Percentiles rank a stretch among this genome's conserved stretches.
Conservation (phyloP, 331 rosid species). For the Spiraea crenata region DNA sequence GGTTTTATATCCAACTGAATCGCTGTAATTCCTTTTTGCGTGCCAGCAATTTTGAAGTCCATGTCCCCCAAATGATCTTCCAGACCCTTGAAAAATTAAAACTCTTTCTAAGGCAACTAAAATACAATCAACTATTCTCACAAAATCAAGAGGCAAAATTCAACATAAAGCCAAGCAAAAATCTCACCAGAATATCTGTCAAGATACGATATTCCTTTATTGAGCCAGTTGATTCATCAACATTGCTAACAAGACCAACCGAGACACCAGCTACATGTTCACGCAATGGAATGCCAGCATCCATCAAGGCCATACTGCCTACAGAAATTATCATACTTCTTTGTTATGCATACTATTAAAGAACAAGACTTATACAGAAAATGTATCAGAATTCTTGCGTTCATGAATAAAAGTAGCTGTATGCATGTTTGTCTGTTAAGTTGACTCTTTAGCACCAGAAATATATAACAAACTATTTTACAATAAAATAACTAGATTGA, state of each 20-base stretch:
- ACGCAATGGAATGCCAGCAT: slow-evolving; percentile 84
- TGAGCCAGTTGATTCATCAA: slow-evolving; percentile 70
- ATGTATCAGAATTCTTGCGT: not conserved
- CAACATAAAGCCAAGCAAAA: slow-evolving; percentile 16
- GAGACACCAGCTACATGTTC: slow-evolving; percentile 98
- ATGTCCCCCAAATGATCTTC: slow-evolving; percentile 99
- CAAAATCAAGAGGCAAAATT: slow-evolving; percentile 17
- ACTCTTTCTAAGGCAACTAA: slow-evolving; percentile 11
- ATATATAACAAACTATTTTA: slow-evolving; percentile 8
- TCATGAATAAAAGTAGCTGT: not conserved
- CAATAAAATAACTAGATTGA: slow-evolving; percentile 12
- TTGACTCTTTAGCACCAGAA: slow-evolving; percentile 12
- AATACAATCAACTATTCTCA: slow-evolving; percentile 4
- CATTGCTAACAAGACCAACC: slow-evolving; percentile 84
- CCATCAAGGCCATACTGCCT: slow-evolving; percentile 97
- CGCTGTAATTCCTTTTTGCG: slow-evolving; percentile 79
- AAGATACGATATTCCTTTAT: slow-evolving; percentile 73
- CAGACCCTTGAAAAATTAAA: slow-evolving; percentile 60
- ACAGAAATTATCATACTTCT: slow-evolving; percentile 25
- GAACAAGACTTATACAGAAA: not conserved
- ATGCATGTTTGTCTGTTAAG: slow-evolving; percentile 8
- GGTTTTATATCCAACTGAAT: slow-evolving; percentile 96
- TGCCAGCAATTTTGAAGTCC: slow-evolving; percentile 96
- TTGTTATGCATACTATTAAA: slow-evolving; percentile 2
- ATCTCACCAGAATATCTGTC: slow-evolving; percentile 88